These are phyloP conservation scores for Betula pendula DNA, from an alignment of 306 rosid species.

Conservation along the genomic window DNA sequence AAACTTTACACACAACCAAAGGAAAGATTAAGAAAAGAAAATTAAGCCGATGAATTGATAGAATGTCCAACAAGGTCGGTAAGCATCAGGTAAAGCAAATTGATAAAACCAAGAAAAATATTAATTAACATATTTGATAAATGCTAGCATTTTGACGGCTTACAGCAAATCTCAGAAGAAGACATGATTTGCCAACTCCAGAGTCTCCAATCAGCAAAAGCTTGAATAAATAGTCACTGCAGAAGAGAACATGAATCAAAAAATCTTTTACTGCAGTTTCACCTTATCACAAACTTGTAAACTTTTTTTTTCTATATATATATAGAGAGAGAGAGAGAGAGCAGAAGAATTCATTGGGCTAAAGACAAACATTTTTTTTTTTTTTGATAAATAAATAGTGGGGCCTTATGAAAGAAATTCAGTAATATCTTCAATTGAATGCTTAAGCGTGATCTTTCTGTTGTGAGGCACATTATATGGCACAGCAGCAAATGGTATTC, in stretches of 20 bases:
- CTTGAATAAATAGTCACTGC: constrained; percentile 60
- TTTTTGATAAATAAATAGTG: too few relatives aligned
- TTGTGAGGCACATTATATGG: background rate
- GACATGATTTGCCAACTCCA: constrained; percentile 58
- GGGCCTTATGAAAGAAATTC: background rate
- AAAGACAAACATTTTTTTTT: background rate
- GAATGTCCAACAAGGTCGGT: background rate
- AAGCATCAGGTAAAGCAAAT: background rate
- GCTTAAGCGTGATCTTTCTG: background rate
- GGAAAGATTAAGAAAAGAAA: background rate
- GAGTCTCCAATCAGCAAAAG: constrained; percentile 60
- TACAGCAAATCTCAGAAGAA: constrained; percentile 58
- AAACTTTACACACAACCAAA: background rate
- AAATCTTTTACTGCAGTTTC: background rate
- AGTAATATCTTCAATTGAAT: background rate
- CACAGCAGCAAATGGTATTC: background rate
- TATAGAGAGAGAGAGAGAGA: too few relatives aligned
- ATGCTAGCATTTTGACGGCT: constrained; percentile 13
- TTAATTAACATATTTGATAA: background rate
- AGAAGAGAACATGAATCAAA: constrained; percentile 8
- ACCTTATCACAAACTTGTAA: background rate
- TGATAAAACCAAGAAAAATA: background rate
- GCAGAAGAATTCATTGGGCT: background rate
- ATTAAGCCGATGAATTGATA: background rate
- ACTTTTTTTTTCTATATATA: background rate